Evolutionary conservation across 495 filamentous ascomycete genomes (phyloP), one percentile per base, ranked within the genome.

Genomic region (Talaromyces borbonicus): DNA sequence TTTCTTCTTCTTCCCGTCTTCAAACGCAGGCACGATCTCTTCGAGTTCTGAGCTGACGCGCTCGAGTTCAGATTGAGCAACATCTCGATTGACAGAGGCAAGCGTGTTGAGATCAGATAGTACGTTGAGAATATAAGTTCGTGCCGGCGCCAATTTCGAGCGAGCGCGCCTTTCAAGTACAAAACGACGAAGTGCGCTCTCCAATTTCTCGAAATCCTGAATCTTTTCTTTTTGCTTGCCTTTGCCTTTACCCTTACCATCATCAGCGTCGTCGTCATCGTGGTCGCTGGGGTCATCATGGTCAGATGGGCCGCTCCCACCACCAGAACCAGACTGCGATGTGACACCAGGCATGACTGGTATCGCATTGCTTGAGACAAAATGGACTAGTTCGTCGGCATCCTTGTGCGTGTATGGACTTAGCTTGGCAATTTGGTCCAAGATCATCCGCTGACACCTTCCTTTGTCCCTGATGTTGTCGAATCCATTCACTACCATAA

Each of bases 401-500:
- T 98, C 92, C 63, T 96, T 95, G 73, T 83, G 85, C 2, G 92
- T 97, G 39, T 81, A 78, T 22, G 90, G 90, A 55, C 90, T 96
- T 33, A 97, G 72, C 22, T 78, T 75, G 32, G 72, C 71, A 20
- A 98, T 81, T 61, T 97, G 88, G 50, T 94, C 87, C 33, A 97
- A 66, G 26, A 98, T 92, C 80, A 90, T 81, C 54, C 89, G 84
- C 58, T 95, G 80, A 55, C 85, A 89, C 47, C 81, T 65, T 43
- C 84, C 76, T 67, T 97, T 92, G 62, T 97, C 87, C 49, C 80
- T 73, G 54, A 98, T 96, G 50, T 85, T 84, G 62, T 98, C 93
- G 54, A 87, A 98, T 24, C 90, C 88, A 59, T 98, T 98, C 39
- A 97, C 92, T 7, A 97, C 92, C 67, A 98, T 92, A 69, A 98